phyloP scores from a whole-genome alignment of 2,329 filamentous ascomycete genomes.

The Hypoxylon sp. region DNA sequence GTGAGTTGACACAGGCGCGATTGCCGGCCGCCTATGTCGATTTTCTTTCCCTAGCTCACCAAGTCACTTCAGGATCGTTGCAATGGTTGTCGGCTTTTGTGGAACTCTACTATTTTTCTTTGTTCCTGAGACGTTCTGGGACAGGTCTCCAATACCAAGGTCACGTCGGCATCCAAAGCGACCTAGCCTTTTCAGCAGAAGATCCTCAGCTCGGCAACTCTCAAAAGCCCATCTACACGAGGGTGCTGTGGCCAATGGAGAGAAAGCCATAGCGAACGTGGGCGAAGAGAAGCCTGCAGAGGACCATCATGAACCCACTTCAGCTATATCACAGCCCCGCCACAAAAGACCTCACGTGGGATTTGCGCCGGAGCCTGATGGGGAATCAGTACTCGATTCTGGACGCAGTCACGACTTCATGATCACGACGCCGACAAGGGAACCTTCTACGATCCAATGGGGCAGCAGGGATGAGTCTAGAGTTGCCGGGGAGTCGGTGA shows the following conservation, averaged over 20 bases:
- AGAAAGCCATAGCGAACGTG: constrained; percentile 20
- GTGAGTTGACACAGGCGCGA: constrained; percentile 60
- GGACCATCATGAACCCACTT: constrained; percentile 27
- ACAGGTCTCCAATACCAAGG: constrained; percentile 75
- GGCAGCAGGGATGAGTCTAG: constrained; percentile 2
- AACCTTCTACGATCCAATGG: not conserved
- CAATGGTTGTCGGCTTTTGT: constrained; percentile 82
- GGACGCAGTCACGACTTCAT: constrained; percentile 23
- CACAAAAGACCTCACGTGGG: constrained; percentile 67
- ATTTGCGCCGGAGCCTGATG: constrained; percentile 62
- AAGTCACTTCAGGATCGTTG: constrained; percentile 74
- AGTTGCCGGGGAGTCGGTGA: not conserved
- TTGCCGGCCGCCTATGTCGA: not conserved
- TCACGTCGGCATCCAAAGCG: constrained; percentile 58
- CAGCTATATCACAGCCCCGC: constrained; percentile 37
- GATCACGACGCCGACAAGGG: not conserved
- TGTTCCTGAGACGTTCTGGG: constrained; percentile 97
- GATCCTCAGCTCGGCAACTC: constrained; percentile 60
- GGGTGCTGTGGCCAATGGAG: constrained; percentile 1
- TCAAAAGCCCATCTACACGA: constrained; percentile 28
- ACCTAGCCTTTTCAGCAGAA: constrained; percentile 63
- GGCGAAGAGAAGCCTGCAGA: constrained; percentile 31
- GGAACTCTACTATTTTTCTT: constrained; percentile 85
- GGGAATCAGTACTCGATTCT: constrained; percentile 32
- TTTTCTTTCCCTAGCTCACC: constrained; percentile 11